Base-by-base conservation (phyloP, 2,329 filamentous ascomycete genomes). In the Passalora sequoiae region DNA sequence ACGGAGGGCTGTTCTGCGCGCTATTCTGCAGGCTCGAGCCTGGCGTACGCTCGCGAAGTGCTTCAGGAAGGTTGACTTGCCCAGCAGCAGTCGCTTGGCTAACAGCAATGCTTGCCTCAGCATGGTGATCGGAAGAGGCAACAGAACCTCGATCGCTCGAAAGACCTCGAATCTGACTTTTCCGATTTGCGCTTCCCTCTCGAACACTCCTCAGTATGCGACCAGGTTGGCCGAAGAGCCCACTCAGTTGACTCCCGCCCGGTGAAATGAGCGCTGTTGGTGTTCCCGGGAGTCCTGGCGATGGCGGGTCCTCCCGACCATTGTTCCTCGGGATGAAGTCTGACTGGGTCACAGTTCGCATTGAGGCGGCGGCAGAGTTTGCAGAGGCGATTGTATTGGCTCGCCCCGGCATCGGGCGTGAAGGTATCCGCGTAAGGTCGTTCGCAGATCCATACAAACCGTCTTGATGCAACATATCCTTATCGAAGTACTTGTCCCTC, bases 131-230 rank as follows among this genome's bases (percentile, higher is more conserved):
- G 7, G 72, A 67, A 40, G 70, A 78, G 16, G 71, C 69, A 16
- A 83, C 81, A 2, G 67, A 77, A 53, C 51, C 75, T 30, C 80
- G 72, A 46, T 88, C 83, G 5, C 80, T 78, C 0, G 83, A 86
- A 22, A 73, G 74, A 4, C 78, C 76, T 25, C 82, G 73, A 9
- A 47, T 55, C 25, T 67, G 62, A 16, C 66, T 64, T 25, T 76
- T 72, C 29, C 77, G 61, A 1, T 71, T 65, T 5, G 69, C 46
- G 55, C 60, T 61, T 33, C 55, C 57, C 29, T 72, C 69, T 36
- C 69, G 62, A 29, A 72, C 62, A 40, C 60, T 65, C 38, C 68
- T 75, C 39, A 77, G 68, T 4, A 70, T 63, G 47, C 66, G 69
- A 31, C 65, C 68, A 44, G 68, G 68, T 7, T 69, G 70, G 13